phyloP scores from a whole-genome alignment of 768 basidiomycete genomes.

The Boletus pseudopeckii region DNA sequence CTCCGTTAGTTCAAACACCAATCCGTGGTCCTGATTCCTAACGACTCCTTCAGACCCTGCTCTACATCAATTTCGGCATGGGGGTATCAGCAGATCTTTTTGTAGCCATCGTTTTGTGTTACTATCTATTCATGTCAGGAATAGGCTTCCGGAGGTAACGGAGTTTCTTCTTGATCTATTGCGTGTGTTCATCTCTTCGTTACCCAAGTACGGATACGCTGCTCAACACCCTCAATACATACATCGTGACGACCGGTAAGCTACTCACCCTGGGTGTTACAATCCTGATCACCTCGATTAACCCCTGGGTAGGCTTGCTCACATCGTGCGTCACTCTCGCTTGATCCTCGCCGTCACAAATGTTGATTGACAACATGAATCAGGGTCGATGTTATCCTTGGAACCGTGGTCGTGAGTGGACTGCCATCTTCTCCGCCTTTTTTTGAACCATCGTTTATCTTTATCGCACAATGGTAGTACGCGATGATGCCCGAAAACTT shows the following conservation, averaged over 20 bases:
- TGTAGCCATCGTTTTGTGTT: slow-evolving; percentile 48
- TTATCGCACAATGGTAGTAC: slow-evolving; percentile 26
- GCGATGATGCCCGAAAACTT: slow-evolving; percentile 49
- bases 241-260: slow-evolving; percentile 53
- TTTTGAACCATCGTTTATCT: not conserved
- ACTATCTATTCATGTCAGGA: slow-evolving; percentile 43
- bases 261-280: slow-evolving; percentile 11
- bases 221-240: slow-evolving; percentile 44
- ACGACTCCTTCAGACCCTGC: slow-evolving; percentile 35
- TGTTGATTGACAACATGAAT: not conserved
- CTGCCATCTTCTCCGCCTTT: not conserved
- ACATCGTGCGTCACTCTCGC: slow-evolving; percentile 32
- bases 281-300: not conserved
- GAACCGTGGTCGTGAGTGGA: slow-evolving; percentile 37
- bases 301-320: slow-evolving; percentile 35
- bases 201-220: slow-evolving; percentile 45
- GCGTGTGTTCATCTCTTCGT: not conserved
- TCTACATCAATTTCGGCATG: slow-evolving; percentile 51
- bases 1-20: slow-evolving; percentile 32
- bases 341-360: not conserved
- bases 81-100: slow-evolving; percentile 48
- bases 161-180: not conserved
- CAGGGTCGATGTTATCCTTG: slow-evolving; percentile 45
- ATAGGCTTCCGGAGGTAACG: slow-evolving; percentile 48
- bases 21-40: not conserved